Percentiles rank a stretch among this genome's conserved stretches.
These are phyloP conservation scores for Cudoniella acicularis DNA, from an alignment of 495 filamentous ascomycete species.

Conservation along the genomic window DNA sequence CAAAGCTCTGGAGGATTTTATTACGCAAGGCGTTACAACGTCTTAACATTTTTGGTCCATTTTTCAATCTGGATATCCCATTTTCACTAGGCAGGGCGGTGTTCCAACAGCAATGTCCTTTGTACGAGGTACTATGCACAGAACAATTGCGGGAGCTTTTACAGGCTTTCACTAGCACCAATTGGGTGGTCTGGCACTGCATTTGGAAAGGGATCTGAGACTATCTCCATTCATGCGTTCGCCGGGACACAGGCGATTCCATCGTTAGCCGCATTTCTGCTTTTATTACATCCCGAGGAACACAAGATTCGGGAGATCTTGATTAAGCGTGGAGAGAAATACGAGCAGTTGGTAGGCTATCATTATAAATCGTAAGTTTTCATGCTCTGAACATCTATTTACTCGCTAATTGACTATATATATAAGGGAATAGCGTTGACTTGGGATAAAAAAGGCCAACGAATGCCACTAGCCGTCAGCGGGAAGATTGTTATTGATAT, in stretches of 20 bases:
- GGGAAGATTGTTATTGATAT: slow-evolving; percentile 82
- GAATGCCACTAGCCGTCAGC: slow-evolving; percentile 18
- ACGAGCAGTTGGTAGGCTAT: slow-evolving; percentile 71
- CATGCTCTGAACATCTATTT: slow-evolving; percentile 30
- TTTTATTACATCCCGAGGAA: slow-evolving; percentile 74
- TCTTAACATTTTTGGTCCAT: slow-evolving; percentile 86
- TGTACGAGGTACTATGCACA: slow-evolving; percentile 50
- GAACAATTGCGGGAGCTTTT: slow-evolving; percentile 57
- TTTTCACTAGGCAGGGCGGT: slow-evolving; percentile 73
- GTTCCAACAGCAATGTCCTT: slow-evolving; percentile 45
- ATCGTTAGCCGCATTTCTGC: slow-evolving; percentile 67
- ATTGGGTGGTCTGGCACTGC: slow-evolving; percentile 57
- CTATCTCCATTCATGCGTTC: slow-evolving; percentile 68
- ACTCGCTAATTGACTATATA: slow-evolving; percentile 26
- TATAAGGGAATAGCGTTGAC: slow-evolving; percentile 29
- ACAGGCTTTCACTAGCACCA: slow-evolving; percentile 45
- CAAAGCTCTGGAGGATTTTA: slow-evolving; percentile 73
- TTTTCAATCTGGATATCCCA: slow-evolving; percentile 82
- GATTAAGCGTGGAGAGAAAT: slow-evolving; percentile 79
- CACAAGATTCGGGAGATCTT: slow-evolving; percentile 58
- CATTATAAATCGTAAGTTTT: slow-evolving; percentile 60
- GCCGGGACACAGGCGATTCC: slow-evolving; percentile 78
- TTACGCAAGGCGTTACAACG: slow-evolving; percentile 79
- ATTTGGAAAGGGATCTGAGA: slow-evolving; percentile 50
- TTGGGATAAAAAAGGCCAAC: slow-evolving; percentile 11